A percentile compares a stretch with the other conserved stretches of the same genome.
These are phyloP conservation scores for Theobroma grandiflorum DNA, from an alignment of 441 rosid genomes.

Conservation along the genomic window DNA sequence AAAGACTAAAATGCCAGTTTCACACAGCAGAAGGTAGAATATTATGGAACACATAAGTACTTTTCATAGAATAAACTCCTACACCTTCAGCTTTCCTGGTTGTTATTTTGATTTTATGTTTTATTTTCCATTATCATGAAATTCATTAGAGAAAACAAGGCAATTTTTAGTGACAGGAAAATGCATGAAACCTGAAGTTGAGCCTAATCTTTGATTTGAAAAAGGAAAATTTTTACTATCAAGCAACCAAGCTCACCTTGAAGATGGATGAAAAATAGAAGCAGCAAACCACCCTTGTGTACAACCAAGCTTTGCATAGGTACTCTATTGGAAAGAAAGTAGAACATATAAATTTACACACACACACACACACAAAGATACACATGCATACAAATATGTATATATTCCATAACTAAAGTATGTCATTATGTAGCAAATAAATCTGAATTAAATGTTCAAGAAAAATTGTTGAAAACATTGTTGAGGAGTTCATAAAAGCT, in stretches of 20 bases:
- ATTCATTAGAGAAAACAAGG: constrained; percentile 10
- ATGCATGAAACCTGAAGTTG: neutral
- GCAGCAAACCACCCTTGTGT: constrained; percentile 96
- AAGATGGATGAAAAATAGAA: constrained; percentile 73
- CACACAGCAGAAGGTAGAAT: neutral
- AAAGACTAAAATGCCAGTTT: constrained; percentile 14
- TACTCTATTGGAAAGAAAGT: constrained; percentile 53
- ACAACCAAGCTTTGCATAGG: constrained; percentile 88
- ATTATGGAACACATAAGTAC: constrained; percentile 2
- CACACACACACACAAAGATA: neutral
- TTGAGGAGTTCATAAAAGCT: neutral
- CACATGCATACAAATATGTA: constrained; percentile 20
- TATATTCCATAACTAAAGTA: neutral
- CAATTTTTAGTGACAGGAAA: neutral
- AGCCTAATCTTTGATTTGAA: neutral
- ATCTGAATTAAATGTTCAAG: neutral
- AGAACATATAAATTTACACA: neutral
- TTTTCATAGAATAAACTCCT: constrained; percentile 11
- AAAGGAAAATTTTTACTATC: neutral
- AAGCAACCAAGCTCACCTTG: constrained; percentile 50
- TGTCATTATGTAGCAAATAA: neutral
- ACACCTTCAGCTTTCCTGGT: neutral
- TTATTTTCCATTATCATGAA: constrained; percentile 9
- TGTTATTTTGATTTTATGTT: constrained; percentile 2
- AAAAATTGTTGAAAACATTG: neutral